A percentile compares a stretch with the other conserved stretches of the same genome.
Evolutionary conservation across 805 yeast species (phyloP).

Genomic region (Sugiyamaella valdiviana): DNA sequence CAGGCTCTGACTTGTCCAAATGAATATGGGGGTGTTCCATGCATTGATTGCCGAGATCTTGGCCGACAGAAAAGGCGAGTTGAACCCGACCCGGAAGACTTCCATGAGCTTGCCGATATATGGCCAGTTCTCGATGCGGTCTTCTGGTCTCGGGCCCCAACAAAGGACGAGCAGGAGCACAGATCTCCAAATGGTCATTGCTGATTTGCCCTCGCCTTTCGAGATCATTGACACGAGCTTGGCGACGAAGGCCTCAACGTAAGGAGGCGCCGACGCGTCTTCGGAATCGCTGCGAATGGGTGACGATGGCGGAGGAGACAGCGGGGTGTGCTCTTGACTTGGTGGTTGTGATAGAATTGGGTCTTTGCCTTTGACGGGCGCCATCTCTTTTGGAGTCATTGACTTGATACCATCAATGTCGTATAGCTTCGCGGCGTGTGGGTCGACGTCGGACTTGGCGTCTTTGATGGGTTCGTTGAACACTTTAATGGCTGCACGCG

Average conservation of each 20-base stretch:
- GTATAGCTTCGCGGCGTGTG: background rate
- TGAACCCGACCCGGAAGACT: conserved; percentile 14
- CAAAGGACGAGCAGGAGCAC: conserved; percentile 8
- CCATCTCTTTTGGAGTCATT: background rate
- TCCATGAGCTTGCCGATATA: conserved; percentile 11
- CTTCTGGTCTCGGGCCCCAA: conserved; percentile 15
- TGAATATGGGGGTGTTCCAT: conserved; percentile 18
- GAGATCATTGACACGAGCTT: background rate
- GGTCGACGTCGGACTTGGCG: background rate
- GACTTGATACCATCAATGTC: background rate
- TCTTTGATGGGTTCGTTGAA: conserved; percentile 1
- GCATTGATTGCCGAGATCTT: conserved; percentile 14
- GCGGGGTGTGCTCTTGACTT: background rate
- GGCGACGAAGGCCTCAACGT: background rate
- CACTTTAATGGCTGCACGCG: conserved; percentile 4
- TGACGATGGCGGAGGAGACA: background rate
- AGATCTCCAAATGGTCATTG: conserved; percentile 17
- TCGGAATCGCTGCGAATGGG: background rate
- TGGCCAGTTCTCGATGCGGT: conserved; percentile 14
- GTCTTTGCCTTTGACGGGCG: too few species aligned
- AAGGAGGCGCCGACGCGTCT: background rate
- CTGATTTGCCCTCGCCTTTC: conserved; percentile 11
- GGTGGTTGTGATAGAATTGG: too few species aligned
- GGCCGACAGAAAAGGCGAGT: conserved; percentile 11
- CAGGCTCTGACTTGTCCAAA: conserved; percentile 11